Conservation (phyloP, 768 basidiomycete species). For the Tephrocybe sp. region DNA sequence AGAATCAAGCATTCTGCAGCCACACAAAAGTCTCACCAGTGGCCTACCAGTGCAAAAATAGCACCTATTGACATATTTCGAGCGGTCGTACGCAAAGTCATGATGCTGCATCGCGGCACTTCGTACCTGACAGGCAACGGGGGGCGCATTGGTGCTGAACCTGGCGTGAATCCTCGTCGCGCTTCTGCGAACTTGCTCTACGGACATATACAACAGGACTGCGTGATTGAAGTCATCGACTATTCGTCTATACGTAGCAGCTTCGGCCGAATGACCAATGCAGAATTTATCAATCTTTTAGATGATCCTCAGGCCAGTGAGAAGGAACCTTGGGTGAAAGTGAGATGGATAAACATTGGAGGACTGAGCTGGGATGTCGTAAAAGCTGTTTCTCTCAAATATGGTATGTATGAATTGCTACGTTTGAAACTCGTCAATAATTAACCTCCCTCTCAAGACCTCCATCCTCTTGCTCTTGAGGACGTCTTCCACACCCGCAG, state of each 20-base stretch:
- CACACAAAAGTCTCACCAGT: conserved; percentile 12
- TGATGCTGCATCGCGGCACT: conserved; percentile 57
- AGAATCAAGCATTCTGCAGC: conserved; percentile 5
- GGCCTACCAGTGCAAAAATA: conserved; percentile 9
- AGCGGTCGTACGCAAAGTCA: conserved; percentile 55
- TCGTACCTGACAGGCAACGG: conserved; percentile 26
- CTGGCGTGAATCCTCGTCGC: conserved; percentile 67
- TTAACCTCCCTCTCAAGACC: conserved; percentile 32
- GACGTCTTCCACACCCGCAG: conserved; percentile 59
- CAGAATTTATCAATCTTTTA: conserved; percentile 58
- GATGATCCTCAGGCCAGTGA: conserved; percentile 38
- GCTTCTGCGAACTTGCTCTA: conserved; percentile 53
- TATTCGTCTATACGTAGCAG: conserved; percentile 58
- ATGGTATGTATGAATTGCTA: conserved; percentile 37
- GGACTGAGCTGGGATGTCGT: conserved; percentile 74
- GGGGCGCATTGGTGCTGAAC: conserved; percentile 58
- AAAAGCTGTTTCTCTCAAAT: conserved; percentile 61
- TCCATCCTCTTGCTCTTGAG: conserved; percentile 72
- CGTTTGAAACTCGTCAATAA: neutral
- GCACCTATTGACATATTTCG: conserved; percentile 53
- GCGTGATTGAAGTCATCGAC: conserved; percentile 64
- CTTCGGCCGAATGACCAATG: conserved; percentile 55
- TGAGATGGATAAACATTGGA: conserved; percentile 72
- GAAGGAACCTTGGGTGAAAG: conserved; percentile 61
- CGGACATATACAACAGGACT: conserved; percentile 56